A percentile compares a stretch with the other conserved stretches of the same genome.
These are phyloP conservation scores for Orbilia javanica DNA, from an alignment of 2,329 filamentous ascomycete species.

Conservation along the genomic window DNA sequence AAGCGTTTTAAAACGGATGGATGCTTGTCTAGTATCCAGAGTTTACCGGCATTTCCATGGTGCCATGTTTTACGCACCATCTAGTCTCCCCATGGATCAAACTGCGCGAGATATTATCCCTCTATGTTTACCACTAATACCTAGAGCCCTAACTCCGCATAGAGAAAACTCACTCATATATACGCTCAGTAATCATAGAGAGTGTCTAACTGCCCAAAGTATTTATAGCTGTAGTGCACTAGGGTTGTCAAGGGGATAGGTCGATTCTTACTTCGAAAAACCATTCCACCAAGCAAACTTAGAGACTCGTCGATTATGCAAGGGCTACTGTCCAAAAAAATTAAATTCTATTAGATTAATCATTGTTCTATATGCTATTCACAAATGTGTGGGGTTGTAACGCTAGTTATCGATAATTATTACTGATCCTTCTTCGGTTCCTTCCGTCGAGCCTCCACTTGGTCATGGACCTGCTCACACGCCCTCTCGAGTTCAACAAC, in stretches of 20 bases:
- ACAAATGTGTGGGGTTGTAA: neutral
- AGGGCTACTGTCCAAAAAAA: neutral
- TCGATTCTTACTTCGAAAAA: too few species aligned
- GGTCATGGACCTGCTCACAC: constrained; percentile 76
- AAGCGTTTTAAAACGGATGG: neutral
- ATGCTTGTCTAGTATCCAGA: neutral
- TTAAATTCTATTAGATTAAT: constrained; percentile 7
- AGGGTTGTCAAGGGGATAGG: too few species aligned
- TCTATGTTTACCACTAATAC: neutral
- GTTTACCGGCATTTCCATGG: neutral
- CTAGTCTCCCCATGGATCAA: neutral
- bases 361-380: constrained; percentile 7
- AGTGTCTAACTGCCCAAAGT: neutral
- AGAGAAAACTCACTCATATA: neutral
- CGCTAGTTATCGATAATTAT: neutral
- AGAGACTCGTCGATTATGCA: too few species aligned
- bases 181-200: neutral
- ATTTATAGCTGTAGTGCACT: too few species aligned
- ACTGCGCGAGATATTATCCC: constrained; percentile 2
- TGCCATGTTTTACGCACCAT: neutral
- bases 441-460: constrained; percentile 62
- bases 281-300: neutral
- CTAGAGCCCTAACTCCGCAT: neutral
- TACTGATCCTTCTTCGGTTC: constrained; percentile 22
- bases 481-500: constrained; percentile 80